Evolutionary conservation across 371 early-diverging fungal genomes (phyloP).

Genomic region (Mucor circinelloides): DNA sequence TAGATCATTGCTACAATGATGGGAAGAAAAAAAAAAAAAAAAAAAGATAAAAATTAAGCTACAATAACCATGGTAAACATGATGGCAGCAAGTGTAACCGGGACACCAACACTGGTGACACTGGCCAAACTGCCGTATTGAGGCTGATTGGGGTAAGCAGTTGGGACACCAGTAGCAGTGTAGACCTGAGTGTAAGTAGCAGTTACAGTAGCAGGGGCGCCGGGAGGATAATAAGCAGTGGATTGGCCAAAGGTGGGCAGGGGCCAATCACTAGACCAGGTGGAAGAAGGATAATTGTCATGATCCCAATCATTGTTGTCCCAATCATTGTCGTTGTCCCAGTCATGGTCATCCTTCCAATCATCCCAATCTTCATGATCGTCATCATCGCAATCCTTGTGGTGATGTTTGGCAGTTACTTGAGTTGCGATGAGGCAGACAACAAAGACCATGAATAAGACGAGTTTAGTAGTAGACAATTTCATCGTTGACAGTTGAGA

Average conservation of each 20-base stretch:
- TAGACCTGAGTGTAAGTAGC: slow-evolving; percentile 3
- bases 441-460: background rate
- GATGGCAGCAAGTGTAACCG: background rate
- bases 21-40: background rate
- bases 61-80: background rate
- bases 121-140: background rate
- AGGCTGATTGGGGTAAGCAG: background rate
- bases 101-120: background rate
- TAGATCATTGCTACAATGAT: background rate
- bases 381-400: background rate
- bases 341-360: background rate
- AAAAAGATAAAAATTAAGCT: background rate
- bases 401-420: slow-evolving; percentile 5
- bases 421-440: background rate
- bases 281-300: background rate
- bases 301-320: background rate
- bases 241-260: background rate
- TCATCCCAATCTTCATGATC: slow-evolving; percentile 7
- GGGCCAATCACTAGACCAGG: background rate
- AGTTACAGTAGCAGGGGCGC: background rate
- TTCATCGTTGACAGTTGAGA: background rate
- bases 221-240: background rate
- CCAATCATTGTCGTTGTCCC: background rate
- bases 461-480: slow-evolving; percentile 4
- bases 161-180: background rate